Evolutionary conservation across 148 eudicot species (phyloP), one percentile per base, ranked within the genome.

Genomic region (Cornus controversa): DNA sequence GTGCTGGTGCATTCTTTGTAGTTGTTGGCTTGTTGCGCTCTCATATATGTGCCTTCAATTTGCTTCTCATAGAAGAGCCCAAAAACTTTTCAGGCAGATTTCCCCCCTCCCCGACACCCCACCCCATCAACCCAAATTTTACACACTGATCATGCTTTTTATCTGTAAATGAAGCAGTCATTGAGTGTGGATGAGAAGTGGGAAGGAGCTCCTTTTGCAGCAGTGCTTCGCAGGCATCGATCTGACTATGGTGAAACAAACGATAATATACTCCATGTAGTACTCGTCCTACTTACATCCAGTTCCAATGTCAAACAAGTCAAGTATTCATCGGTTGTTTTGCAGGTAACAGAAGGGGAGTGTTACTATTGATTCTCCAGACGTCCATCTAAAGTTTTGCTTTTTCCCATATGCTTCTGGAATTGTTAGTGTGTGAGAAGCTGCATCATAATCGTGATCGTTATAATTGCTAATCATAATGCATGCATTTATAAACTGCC

Each of bases 131-230:
- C 20, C 22, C 22, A 13, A 64, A 64, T 80, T 37, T 70, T 6
- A 23, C 8, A 67, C 50, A 23, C 27, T 8, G 27, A 64, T 53
- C 50, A 27, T 31, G n/a, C 57, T 20, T 20, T 60, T 60, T 60
- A 54, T 75, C 47, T 69, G 75, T 72, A 34, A 66, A 29, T 62
- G 69, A 66, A 86, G 83, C 88, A 96, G 99, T 87, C 93, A 3
- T 70, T 96, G 45, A 82, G 87, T 79, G 82, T 96, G 78, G 99
- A 93, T 80, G 88, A 88, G 74, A 96, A 91, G 81, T 91, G 99
- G 99, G 82, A 66, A 37, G 98, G 97, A 82, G 97, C 99, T 82
- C 98, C 99, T 71, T 96, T 90, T 85, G 93, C 95, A 45, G 90
- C 99, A 68, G 84, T 93, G 98, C 89, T 93, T 72, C 89, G 96